Evolutionary conservation across 2,329 filamentous ascomycete genomes (phyloP).

Genomic region (Diaporthe vexans): DNA sequence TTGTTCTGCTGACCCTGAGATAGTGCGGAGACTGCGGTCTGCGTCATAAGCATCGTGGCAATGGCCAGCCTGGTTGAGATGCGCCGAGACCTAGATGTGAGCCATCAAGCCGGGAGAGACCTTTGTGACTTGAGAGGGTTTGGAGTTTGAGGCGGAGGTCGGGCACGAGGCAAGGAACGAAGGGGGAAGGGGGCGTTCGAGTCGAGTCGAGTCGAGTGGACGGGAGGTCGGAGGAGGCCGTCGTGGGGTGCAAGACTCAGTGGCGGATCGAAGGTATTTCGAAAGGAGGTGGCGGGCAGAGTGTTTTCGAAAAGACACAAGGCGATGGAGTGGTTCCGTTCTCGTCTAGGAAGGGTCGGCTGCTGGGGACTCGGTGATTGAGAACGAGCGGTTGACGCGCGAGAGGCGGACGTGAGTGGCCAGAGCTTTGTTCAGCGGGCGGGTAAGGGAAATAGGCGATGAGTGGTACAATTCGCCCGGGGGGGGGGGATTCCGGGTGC

Average conservation of each 20-base stretch:
- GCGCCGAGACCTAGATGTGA: slow-evolving; percentile 25
- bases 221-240: background rate
- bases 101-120: slow-evolving; percentile 37
- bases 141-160: background rate
- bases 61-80: slow-evolving; percentile 41
- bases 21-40: slow-evolving; percentile 61
- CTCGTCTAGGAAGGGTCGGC: background rate
- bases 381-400: slow-evolving; percentile 46
- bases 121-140: slow-evolving; percentile 29
- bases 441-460: slow-evolving; percentile 51
- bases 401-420: slow-evolving; percentile 55
- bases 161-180: background rate
- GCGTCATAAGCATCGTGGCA: slow-evolving; percentile 68
- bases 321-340: slow-evolving; percentile 17
- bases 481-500: slow-evolving; percentile 44
- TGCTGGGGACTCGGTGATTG: slow-evolving; percentile 45
- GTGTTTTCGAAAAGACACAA: background rate
- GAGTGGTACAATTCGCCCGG: slow-evolving; percentile 52
- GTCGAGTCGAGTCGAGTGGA: slow-evolving; percentile 2
- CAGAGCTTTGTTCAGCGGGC: slow-evolving; percentile 50
- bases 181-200: slow-evolving; percentile 9
- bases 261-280: background rate
- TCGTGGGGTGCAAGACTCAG: background rate
- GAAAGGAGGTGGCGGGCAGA: slow-evolving; percentile 5
- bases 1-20: slow-evolving; percentile 58